Base-by-base conservation (phyloP, 2,329 filamentous ascomycete genomes). In the Pyrenochaeta sp. region DNA sequence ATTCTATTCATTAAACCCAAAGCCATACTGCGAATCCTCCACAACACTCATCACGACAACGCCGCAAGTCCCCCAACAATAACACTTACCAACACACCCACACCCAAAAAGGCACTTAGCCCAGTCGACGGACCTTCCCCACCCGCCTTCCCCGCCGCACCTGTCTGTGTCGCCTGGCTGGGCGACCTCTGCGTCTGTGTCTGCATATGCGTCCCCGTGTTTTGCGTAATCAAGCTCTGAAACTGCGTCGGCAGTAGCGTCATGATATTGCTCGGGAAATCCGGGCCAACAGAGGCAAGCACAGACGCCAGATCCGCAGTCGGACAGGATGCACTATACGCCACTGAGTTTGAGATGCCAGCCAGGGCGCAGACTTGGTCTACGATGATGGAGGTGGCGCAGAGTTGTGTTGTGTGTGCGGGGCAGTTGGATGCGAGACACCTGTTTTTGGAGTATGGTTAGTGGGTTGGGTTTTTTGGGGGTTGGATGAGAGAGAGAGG, bases 361-460 rank as follows among this genome's bases (percentile, higher is more conserved):
- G 21, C 37, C 3, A 23, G 9, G 18, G 17, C 17, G 37, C 37
- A 40, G 37, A 21, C 12, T 14, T 21, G 3, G 21, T 21, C 17
- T 11, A 40, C 4, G 37, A 21, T 21, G 17, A 21, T 21, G 37
- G 37, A 40, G 2, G 37, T 40, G 2, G 17, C 17, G 37, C 37
- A 40, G 37, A 40, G 7, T 10, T 40, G 17, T 6, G 37, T 21
- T 10, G 21, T 27, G 18, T 40, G 37, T 2, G 37, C 17, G 3
- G 51, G 56, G 43, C 49, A 58, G 33, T 45, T 47, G 46, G 51
- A 58, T 3, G 51, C 49, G 6, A 58, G 37, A 23, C 60, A 58
- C n/a, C 58, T 61, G 21, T n/a, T n/a, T n/a, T 20, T 14, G 33
- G 15, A 7, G 33, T 12, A 17, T 7, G 33, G 33, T 14, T 15